Conservation (phyloP, 176 grass and related monocot species). For the Elaeis guineensis region DNA sequence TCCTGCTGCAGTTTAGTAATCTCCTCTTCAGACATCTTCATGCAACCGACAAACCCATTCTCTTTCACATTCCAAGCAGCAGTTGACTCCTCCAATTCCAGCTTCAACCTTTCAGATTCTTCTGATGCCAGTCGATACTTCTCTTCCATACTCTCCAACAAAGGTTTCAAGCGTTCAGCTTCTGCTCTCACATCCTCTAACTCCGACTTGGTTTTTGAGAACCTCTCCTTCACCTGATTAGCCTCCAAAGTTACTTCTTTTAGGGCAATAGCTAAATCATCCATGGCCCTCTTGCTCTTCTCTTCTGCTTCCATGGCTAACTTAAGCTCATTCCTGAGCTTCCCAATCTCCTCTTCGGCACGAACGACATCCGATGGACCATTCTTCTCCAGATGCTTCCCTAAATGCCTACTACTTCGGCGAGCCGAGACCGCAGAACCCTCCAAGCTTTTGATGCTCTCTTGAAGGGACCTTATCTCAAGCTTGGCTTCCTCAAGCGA, state of each 20-base stretch:
- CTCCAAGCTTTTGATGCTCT: slow-evolving; percentile 36
- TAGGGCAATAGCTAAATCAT: slow-evolving; percentile 71
- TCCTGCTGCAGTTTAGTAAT: slow-evolving; percentile 49
- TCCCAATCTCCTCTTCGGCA: slow-evolving; percentile 34
- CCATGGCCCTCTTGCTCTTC: slow-evolving; percentile 85
- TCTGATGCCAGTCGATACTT: slow-evolving; percentile 38
- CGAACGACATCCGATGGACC: slow-evolving; percentile 21
- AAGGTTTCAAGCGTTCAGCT: slow-evolving; percentile 31
- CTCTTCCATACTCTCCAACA: slow-evolving; percentile 19
- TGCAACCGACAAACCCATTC: slow-evolving; percentile 50
- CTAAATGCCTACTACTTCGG: slow-evolving; percentile 10
- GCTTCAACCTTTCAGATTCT: slow-evolving; percentile 36
- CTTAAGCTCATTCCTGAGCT: slow-evolving; percentile 62
- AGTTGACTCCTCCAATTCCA: slow-evolving; percentile 38
- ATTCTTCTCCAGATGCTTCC: slow-evolving; percentile 32
- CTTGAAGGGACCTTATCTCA: slow-evolving; percentile 44
- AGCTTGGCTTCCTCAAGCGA: slow-evolving; percentile 72
- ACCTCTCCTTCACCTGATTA: slow-evolving; percentile 43
- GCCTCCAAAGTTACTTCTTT: slow-evolving; percentile 49
- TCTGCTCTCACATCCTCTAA: slow-evolving; percentile 47
- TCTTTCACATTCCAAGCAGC: slow-evolving; percentile 58
- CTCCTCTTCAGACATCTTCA: slow-evolving; percentile 58
- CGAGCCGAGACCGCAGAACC: slow-evolving; percentile 11
- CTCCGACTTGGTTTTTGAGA: slow-evolving; percentile 34
- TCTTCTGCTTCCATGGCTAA: slow-evolving; percentile 66